These are phyloP conservation scores for Colletotrichum lentis DNA, from an alignment of 2,329 filamentous ascomycete genomes.

Conservation along the genomic window DNA sequence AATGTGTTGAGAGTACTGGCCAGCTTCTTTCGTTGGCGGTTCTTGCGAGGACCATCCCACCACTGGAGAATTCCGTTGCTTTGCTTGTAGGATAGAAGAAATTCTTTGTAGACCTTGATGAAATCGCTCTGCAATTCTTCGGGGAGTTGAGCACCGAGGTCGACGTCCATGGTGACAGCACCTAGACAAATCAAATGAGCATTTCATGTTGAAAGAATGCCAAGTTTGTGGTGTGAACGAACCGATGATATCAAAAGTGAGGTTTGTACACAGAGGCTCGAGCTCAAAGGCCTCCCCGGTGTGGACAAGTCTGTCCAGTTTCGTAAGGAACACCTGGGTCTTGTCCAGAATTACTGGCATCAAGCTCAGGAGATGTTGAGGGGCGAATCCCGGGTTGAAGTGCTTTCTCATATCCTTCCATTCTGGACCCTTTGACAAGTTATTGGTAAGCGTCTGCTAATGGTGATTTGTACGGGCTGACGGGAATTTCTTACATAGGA, in stretches of 20 bases:
- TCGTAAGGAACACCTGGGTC: conserved; percentile 42
- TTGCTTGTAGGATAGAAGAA: conserved; percentile 41
- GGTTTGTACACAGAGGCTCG: conserved; percentile 42
- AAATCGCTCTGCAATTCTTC: conserved; percentile 43
- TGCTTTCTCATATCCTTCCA: conserved; percentile 45
- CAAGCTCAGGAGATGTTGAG: conserved; percentile 50
- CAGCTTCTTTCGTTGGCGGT: conserved; percentile 39
- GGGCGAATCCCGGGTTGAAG: conserved; percentile 51
- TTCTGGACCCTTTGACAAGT: conserved; percentile 22
- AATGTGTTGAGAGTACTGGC: conserved; percentile 40
- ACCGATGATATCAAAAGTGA: conserved; percentile 53
- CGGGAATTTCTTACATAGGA: neutral
- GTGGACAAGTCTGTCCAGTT: conserved; percentile 20
- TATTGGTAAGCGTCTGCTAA: neutral
- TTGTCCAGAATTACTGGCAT: conserved; percentile 50
- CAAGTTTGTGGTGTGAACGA: neutral
- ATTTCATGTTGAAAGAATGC: fast-evolving
- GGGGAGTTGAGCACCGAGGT: conserved; percentile 46
- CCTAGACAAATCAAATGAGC: conserved; percentile 34
- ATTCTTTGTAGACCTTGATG: conserved; percentile 44
- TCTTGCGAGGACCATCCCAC: conserved; percentile 39
- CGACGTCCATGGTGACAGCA: conserved; percentile 47
- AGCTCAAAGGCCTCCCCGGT: conserved; percentile 37
- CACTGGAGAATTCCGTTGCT: conserved; percentile 38
- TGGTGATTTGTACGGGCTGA: fast-evolving